Base-by-base conservation (phyloP, 2,329 filamentous ascomycete genomes). In the Basipetospora sp. region DNA sequence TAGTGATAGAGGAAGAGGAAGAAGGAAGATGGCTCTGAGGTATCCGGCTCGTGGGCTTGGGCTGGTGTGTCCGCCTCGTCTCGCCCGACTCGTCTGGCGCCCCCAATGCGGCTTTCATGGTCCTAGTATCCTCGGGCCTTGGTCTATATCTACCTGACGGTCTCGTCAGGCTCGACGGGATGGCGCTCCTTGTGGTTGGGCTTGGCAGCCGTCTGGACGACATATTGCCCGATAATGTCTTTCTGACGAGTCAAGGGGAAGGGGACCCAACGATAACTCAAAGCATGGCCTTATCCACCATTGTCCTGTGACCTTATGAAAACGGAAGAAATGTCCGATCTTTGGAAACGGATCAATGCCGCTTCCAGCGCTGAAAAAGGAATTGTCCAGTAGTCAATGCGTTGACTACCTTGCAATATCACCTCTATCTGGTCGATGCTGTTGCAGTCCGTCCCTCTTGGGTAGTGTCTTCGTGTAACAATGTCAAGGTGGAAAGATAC, bases 11-110 rank as follows among this genome's bases (percentile, higher is more conserved):
- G n/a, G n/a, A n/a, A n/a, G n/a, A n/a, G 13, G 22, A 35, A 27
- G 33, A 26, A 15, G 49, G 28, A 9, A 53, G 45, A 13, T 47
- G 44, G 22, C 51, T 54, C 38, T 60, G 58, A 8, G 61, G 57
- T 43, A 60, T 54, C 36, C 53, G 56, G 45, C 53, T 60, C 9
- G 54, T 47, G 27, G 41, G 34, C 35, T 43, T 52, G n/a, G 44
- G 35, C 26, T 48, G 53, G 14, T 44, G 38, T 13, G 35, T n/a
- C n/a, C n/a, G n/a, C n/a, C 31, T 30, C 36, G 36, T 15, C 34
- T 37, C n/a, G 32, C 37, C 22, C 14, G 16, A 14, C 10, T 39
- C 30, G 19, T 16, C 25, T 9, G 31, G 5, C 34, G 20, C 14
- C 9, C 28, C 30, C 18, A 25, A 26, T 8, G 10, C 25, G 9